Base-by-base conservation (phyloP, 1,284 basidiomycete genomes). In the Inonotus obliquus region DNA sequence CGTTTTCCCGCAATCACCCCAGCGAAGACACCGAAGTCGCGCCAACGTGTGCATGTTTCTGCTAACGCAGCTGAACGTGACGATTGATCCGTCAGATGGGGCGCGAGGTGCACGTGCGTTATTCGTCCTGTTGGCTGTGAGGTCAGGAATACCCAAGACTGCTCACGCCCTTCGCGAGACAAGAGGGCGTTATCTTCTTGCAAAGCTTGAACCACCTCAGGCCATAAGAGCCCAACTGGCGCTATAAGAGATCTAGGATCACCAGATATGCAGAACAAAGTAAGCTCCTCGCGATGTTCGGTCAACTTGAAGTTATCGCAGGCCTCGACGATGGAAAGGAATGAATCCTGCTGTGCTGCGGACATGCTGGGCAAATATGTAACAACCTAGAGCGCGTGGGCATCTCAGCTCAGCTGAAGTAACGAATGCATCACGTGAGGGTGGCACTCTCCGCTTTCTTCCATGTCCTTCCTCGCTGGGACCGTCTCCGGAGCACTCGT, bases 1-100 rank as follows among this genome's bases (percentile, higher is more conserved):
- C 94, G 85, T 54, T 73, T 78, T 2, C 84, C 84, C 7, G 89
- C 87, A 69, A 91, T 89, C 39, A 86, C 78, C 61, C 84, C 80
- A 13, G 79, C 69, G 67, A 87, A 91, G 23, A 83, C 67, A 17
- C 80, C 83, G 4, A 70, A 74, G 67, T 89, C 85, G 55, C 86
- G 81, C 90, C 91, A 92, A 45, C 82, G 78, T 69, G 84, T 81
- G 69, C 85, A 88, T 21, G 89, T 70, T 64, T 80, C 81, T 62
- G 77, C 79, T 76, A 92, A 81, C 6, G 78, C 81, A 1, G 72
- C 74, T 13, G 83, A 86, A 47, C 90, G 82, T 66, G 81, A 82
- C 13, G 73, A 70, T 2, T 82, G 80, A 3, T 81, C 82, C 68
- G 82, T 73, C 41, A 87, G 64, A 63, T 77, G 77, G 0, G 70